Base-by-base conservation (phyloP, 805 yeast species). In the Ogataea dorogensis region DNA sequence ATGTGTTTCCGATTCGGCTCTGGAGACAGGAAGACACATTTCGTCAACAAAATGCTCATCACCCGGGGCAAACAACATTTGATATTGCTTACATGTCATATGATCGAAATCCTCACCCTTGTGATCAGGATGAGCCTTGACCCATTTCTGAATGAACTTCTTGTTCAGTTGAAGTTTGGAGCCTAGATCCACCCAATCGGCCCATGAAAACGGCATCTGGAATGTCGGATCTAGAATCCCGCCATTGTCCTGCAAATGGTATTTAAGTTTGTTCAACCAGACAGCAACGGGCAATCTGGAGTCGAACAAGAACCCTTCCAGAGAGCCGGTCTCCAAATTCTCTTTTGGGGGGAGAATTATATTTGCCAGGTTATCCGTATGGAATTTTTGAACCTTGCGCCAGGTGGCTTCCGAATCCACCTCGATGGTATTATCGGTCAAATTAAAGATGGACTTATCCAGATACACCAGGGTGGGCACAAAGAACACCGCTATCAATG, bases 301-400 rank as follows among this genome's bases (percentile, higher is more conserved):
- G 38, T 65, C 70, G 25, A 49, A 54, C 17, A 40, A 21, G 12
- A 27, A 26, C 12, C 7, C 23, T 27, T 12, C 20, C 28, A 15
- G 15, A 13, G 5, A 24, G 14, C 9, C 18, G 37, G 6, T 31
- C 12, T 10, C 19, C 28, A 12, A 35, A 22, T 26, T 34, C 14
- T 40, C 40, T 11, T 71, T 66, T 1, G 96, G 94, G 3, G 84
- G 75, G 38, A 71, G 70, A n/a, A 75, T 67, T 22, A 86, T 70
- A 18, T 70, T 68, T 0, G 80, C 75, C 44, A 73, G 32, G 17
- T 13, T 24, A 12, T 48, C 43, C 3, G 48, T 43, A 24, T 42
- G 35, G 22, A 35, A 20, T 23, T 38, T 38, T 31, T 43, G 47
- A 8, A 43, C 19, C 26, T 39, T 34, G n/a, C 36, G 37, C 8